Evolutionary conservation across 257 asterid genomes (phyloP).

Genomic region (Cruciata laevipes): DNA sequence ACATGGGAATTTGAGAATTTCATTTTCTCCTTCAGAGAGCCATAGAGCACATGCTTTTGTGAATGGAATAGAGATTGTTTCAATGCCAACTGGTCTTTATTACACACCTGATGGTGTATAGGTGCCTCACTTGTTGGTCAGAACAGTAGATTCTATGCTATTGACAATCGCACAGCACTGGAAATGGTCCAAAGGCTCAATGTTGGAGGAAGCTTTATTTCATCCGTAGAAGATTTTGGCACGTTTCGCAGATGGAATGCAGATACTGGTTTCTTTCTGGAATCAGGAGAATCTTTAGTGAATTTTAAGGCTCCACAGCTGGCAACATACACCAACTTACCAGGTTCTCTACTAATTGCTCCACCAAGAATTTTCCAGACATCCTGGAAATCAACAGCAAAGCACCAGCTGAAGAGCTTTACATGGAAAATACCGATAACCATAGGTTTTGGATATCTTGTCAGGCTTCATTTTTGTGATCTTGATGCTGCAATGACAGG

Average conservation of each 20-base stretch:
- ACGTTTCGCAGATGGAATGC: neutral
- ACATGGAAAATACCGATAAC: neutral
- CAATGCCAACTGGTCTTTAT: neutral
- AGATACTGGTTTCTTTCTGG: neutral
- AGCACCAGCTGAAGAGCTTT: neutral
- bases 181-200: neutral
- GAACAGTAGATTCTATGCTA: neutral
- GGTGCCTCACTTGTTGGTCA: neutral
- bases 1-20: constrained; percentile 8
- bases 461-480: constrained; percentile 8
- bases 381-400: constrained; percentile 18
- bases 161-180: neutral
- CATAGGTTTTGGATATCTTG: constrained; percentile 9
- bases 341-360: constrained; percentile 18
- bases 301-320: constrained; percentile 16
- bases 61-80: neutral
- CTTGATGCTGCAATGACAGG: neutral
- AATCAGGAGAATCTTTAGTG: neutral
- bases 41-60: neutral
- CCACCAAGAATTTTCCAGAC: constrained; percentile 38
- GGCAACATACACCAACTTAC: constrained; percentile 24
- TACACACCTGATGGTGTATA: neutral
- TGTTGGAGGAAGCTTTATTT: neutral
- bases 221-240: neutral
- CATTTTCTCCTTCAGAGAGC: neutral